Conservation (phyloP, 768 basidiomycete genomes). For the Lactifluus volemus region DNA sequence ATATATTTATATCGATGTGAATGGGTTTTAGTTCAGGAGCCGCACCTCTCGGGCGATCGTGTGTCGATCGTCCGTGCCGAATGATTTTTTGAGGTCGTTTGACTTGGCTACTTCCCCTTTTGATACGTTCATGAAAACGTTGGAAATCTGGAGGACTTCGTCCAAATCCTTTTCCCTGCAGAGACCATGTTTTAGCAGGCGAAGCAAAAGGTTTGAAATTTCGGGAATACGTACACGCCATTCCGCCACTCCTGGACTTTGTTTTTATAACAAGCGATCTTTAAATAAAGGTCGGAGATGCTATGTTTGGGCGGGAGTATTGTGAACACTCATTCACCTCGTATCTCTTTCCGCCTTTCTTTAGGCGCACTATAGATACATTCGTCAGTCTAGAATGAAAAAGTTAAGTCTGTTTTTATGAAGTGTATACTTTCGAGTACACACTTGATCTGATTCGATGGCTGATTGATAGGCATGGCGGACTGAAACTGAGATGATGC, state of each 20-base stretch:
- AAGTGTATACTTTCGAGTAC: not conserved
- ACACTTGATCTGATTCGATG: conserved; percentile 61
- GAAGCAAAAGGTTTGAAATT: not conserved
- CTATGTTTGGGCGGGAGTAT: not conserved
- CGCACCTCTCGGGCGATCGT: conserved; percentile 76
- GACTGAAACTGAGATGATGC: not conserved
- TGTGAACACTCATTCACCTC: conserved; percentile 49
- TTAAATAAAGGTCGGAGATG: not conserved
- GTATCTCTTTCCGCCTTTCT: conserved; percentile 96
- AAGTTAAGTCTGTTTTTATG: not conserved
- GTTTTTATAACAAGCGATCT: conserved; percentile 99
- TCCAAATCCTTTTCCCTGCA: conserved; percentile 83
- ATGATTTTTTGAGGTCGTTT: conserved; percentile 87
- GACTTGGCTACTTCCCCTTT: conserved; percentile 91
- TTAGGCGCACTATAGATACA: conserved; percentile 90
- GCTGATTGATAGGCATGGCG: conserved; percentile 61
- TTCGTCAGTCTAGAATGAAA: conserved; percentile 71
- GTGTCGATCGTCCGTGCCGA: conserved; percentile 63
- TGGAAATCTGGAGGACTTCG: conserved; percentile 93
- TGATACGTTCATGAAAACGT: conserved; percentile 93
- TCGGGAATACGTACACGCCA: conserved; percentile 56
- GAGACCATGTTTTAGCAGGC: too few relatives aligned
- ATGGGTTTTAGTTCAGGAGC: not conserved
- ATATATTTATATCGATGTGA: too few relatives aligned
- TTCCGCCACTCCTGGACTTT: conserved; percentile 96